Conservation (phyloP, 192 early-diverging fungal genomes). For the Coemansia reversa region DNA sequence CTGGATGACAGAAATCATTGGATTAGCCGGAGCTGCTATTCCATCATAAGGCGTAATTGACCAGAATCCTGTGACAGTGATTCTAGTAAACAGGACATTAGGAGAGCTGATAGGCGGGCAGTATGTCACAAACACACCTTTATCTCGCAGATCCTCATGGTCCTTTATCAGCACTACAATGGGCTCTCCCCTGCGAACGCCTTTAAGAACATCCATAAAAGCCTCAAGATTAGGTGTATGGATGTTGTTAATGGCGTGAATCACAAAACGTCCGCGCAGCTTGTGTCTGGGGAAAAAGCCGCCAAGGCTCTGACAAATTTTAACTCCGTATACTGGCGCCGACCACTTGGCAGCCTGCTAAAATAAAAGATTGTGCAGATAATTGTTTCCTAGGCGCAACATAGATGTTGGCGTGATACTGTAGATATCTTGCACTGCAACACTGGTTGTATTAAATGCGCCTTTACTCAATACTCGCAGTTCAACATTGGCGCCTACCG, state of each 20-base stretch:
- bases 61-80: constrained; percentile 37
- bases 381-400: constrained; percentile 76
- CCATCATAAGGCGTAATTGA: constrained; percentile 19
- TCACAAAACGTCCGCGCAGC: constrained; percentile 7
- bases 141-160: constrained; percentile 46
- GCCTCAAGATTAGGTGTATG: constrained; percentile 22
- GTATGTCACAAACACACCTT: constrained; percentile 73
- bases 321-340: constrained; percentile 25
- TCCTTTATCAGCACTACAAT: constrained; percentile 24
- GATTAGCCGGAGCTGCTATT: background rate
- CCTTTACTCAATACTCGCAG: constrained; percentile 62
- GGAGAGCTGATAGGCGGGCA: constrained; percentile 8
- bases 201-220: constrained; percentile 18
- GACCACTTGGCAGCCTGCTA: constrained; percentile 57
- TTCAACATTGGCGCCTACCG: constrained; percentile 50
- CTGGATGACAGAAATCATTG: background rate
- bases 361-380: constrained; percentile 69
- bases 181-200: constrained; percentile 11
- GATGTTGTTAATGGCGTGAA: constrained; percentile 17
- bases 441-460: constrained; percentile 36
- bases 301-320: background rate
- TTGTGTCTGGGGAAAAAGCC: constrained; percentile 4
- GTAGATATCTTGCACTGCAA: constrained; percentile 67
- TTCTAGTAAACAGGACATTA: constrained; percentile 23
- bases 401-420: constrained; percentile 77